phyloP scores from a whole-genome alignment of 1,139 yeast genomes.

The Suhomyces anneliseae region DNA sequence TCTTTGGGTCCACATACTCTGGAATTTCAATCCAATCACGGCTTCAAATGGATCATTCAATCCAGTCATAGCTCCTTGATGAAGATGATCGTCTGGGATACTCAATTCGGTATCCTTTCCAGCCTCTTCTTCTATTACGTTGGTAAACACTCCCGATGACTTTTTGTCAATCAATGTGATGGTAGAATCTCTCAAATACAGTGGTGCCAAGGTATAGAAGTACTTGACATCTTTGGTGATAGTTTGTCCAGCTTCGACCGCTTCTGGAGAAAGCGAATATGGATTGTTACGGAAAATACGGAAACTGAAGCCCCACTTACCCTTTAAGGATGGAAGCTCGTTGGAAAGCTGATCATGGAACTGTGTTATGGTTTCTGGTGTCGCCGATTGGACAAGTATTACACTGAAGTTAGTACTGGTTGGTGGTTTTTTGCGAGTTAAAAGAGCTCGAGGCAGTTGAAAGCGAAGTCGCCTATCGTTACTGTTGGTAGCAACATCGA shows the following conservation, averaged over 20 bases:
- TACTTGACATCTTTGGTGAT: conserved; percentile 43
- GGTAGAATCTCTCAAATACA: conserved; percentile 50
- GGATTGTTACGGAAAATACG: conserved; percentile 65
- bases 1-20: conserved; percentile 68
- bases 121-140: conserved; percentile 37
- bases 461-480: no score
- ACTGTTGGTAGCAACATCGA: no score
- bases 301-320: conserved; percentile 65
- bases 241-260: conserved; percentile 20
- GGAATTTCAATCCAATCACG: conserved; percentile 56
- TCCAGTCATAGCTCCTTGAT: conserved; percentile 49
- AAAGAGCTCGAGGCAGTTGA: background rate
- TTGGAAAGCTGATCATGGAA: conserved; percentile 68
- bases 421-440: background rate
- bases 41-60: conserved; percentile 51
- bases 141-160: conserved; percentile 47
- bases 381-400: conserved; percentile 53
- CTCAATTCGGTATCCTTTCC: conserved; percentile 21
- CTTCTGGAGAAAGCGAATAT: conserved; percentile 45
- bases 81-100: conserved; percentile 42
- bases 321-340: conserved; percentile 56
- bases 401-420: conserved; percentile 35
- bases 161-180: conserved; percentile 54
- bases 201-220: conserved; percentile 56
- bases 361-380: conserved; percentile 64